Conservation (phyloP, 352 stramenopile genomes). For the Salisapilia sapeloensis region DNA sequence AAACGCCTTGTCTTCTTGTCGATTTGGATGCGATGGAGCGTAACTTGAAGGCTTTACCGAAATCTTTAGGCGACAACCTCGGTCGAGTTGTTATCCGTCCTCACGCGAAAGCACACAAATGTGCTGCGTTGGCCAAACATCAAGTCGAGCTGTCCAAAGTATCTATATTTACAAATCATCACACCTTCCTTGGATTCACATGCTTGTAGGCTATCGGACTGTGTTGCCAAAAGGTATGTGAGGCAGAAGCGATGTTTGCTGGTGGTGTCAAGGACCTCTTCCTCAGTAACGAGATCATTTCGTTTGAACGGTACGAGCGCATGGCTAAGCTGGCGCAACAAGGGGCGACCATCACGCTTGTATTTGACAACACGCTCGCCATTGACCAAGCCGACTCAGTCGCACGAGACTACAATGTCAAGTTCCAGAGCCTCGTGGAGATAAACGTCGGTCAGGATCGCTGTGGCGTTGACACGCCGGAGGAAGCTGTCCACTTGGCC, state of each 20-base stretch:
- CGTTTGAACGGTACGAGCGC: slow-evolving; percentile 19
- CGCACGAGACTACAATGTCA: slow-evolving; percentile 7
- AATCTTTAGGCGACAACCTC: slow-evolving; percentile 8
- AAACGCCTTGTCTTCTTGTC: slow-evolving; percentile 49
- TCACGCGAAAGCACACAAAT: slow-evolving; percentile 65
- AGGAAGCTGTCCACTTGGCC: slow-evolving; percentile 23
- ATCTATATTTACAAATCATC: neutral
- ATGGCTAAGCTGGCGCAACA: slow-evolving; percentile 18
- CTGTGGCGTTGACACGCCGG: slow-evolving; percentile 37
- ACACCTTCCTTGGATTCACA: neutral
- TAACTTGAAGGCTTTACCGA: slow-evolving; percentile 22
- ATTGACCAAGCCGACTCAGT: slow-evolving; percentile 19
- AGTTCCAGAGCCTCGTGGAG: slow-evolving; percentile 43
- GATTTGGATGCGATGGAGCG: slow-evolving; percentile 45
- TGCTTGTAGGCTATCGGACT: slow-evolving; percentile 15
- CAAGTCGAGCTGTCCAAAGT: slow-evolving; percentile 26
- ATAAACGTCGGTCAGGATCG: slow-evolving; percentile 61
- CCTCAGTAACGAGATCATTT: slow-evolving; percentile 53
- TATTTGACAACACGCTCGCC: slow-evolving; percentile 32
- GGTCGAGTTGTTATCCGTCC: slow-evolving; percentile 27
- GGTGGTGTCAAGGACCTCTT: slow-evolving; percentile 34
- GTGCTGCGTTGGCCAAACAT: slow-evolving; percentile 19
- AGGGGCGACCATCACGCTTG: slow-evolving; percentile 28
- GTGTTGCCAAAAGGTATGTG: slow-evolving; percentile 51
- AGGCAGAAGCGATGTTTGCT: slow-evolving; percentile 55